Conservation (phyloP, 2,329 filamentous ascomycete genomes). For the Colletotrichum gigasporum region DNA sequence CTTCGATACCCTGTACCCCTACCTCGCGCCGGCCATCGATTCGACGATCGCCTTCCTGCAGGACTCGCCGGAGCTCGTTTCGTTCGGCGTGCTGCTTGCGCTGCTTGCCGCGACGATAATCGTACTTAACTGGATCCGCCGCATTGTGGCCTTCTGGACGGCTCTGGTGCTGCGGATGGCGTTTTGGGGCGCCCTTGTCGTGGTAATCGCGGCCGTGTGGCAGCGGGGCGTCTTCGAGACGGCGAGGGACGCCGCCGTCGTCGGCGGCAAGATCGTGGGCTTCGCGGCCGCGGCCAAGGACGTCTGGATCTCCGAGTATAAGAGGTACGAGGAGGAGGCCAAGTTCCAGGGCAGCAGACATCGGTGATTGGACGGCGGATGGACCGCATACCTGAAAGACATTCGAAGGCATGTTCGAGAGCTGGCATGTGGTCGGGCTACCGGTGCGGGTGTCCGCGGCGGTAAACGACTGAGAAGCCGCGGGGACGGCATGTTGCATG, state of each 20-base stretch:
- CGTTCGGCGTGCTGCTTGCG: slow-evolving; percentile 58
- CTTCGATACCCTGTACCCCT: slow-evolving; percentile 46
- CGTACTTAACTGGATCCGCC: slow-evolving; percentile 75
- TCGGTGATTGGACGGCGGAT: slow-evolving; percentile 7
- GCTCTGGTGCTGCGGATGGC: slow-evolving; percentile 69
- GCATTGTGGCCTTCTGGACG: slow-evolving; percentile 81
- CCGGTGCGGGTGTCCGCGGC: too few relatives aligned
- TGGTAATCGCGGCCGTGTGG: slow-evolving; percentile 65
- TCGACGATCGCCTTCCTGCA: slow-evolving; percentile 44
- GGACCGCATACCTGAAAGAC: too few relatives aligned
- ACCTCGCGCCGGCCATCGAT: slow-evolving; percentile 55
- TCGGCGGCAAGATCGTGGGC: slow-evolving; percentile 53
- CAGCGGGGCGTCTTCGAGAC: slow-evolving; percentile 74
- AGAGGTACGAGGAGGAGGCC: slow-evolving; percentile 62
- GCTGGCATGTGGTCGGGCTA: too few relatives aligned
- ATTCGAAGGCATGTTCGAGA: too few relatives aligned
- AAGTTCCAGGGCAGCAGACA: slow-evolving; percentile 35
- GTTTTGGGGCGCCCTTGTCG: slow-evolving; percentile 70
- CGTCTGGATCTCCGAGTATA: slow-evolving; percentile 67
- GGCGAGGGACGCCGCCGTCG: slow-evolving; percentile 62
- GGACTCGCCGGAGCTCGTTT: slow-evolving; percentile 52
- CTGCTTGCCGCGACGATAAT: slow-evolving; percentile 70
- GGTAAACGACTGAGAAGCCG: background rate
- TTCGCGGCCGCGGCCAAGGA: slow-evolving; percentile 60
- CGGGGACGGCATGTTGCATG: background rate